A percentile compares a stretch with the other conserved stretches of the same genome.
These are phyloP conservation scores for Penicillium sp. DNA, from an alignment of 2,329 filamentous ascomycete species.

Conservation along the genomic window DNA sequence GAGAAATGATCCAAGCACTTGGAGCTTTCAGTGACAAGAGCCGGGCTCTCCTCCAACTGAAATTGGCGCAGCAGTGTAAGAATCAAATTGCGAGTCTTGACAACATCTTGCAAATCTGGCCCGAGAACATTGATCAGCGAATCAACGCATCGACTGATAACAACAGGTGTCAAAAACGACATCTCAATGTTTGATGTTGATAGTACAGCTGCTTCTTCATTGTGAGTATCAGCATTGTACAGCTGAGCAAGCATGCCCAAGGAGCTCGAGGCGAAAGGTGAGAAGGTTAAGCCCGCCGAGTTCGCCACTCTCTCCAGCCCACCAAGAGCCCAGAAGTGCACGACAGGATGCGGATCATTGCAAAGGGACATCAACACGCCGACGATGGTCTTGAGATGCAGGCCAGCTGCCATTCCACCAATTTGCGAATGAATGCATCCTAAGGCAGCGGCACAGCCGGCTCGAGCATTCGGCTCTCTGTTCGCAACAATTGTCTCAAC, in stretches of 20 bases:
- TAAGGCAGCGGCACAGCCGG: conserved; percentile 88
- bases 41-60: conserved; percentile 63
- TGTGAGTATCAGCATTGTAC: conserved; percentile 86
- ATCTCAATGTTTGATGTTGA: conserved; percentile 87
- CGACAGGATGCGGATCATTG: conserved; percentile 88
- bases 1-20: conserved; percentile 85
- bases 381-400: conserved; percentile 95
- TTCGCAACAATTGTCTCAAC: conserved; percentile 93
- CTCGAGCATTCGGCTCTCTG: conserved; percentile 83
- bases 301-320: conserved; percentile 81
- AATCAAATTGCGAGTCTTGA: conserved; percentile 86
- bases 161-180: conserved; percentile 72
- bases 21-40: conserved; percentile 70
- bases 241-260: conserved; percentile 91
- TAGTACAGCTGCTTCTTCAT: conserved; percentile 70
- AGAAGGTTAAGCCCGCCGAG: conserved; percentile 87
- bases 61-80: conserved; percentile 80
- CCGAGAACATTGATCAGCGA: conserved; percentile 96
- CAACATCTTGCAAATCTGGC: conserved; percentile 86
- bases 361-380: conserved; percentile 96
- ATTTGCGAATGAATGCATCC: conserved; percentile 93
- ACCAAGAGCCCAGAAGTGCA: conserved; percentile 95
- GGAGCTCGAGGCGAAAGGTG: conserved; percentile 80
- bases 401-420: conserved; percentile 93
- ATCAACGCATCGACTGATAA: conserved; percentile 82